A percentile compares a stretch with the other conserved stretches of the same genome.
Conservation (phyloP, 2,329 filamentous ascomycete species). For the Microsporum canis region DNA sequence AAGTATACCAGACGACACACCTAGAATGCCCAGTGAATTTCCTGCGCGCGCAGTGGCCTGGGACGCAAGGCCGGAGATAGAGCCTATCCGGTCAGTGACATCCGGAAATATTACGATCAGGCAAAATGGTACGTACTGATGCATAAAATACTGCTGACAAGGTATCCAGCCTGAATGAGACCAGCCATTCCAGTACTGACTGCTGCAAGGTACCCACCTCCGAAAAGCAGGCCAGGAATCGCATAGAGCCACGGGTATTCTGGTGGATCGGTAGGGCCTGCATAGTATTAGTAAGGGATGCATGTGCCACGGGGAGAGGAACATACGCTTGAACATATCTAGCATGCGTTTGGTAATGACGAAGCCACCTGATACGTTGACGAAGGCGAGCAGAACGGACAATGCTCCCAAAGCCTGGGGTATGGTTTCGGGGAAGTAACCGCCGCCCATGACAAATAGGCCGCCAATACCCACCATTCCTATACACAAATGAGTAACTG, state of each 20-base stretch:
- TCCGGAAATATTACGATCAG: neutral
- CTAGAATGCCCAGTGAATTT: conserved; percentile 76
- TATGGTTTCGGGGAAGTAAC: conserved; percentile 63
- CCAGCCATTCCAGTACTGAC: conserved; percentile 72
- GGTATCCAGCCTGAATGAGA: conserved; percentile 75
- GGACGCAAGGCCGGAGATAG: conserved; percentile 68
- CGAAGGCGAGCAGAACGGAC: conserved; percentile 74
- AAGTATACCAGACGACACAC: conserved; percentile 70
- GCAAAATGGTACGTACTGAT: conserved; percentile 43
- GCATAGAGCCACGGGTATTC: conserved; percentile 85
- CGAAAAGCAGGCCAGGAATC: conserved; percentile 63
- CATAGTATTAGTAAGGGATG: neutral
- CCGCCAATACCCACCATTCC: conserved; percentile 81
- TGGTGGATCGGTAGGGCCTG: conserved; percentile 66
- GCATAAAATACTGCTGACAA: conserved; percentile 73
- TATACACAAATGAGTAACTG: conserved; percentile 19
- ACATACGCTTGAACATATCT: conserved; percentile 69
- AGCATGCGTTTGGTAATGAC: conserved; percentile 90
- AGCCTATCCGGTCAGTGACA: conserved; percentile 29
- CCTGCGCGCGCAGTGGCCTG: conserved; percentile 74
- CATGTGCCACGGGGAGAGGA: neutral
- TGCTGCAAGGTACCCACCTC: conserved; percentile 68
- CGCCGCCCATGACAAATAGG: conserved; percentile 78
- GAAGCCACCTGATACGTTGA: conserved; percentile 81
- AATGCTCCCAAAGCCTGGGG: conserved; percentile 67